Evolutionary conservation across 2,329 filamentous ascomycete genomes (phyloP), one percentile per base, ranked within the genome.

Genomic region (Hortaea werneckii): DNA sequence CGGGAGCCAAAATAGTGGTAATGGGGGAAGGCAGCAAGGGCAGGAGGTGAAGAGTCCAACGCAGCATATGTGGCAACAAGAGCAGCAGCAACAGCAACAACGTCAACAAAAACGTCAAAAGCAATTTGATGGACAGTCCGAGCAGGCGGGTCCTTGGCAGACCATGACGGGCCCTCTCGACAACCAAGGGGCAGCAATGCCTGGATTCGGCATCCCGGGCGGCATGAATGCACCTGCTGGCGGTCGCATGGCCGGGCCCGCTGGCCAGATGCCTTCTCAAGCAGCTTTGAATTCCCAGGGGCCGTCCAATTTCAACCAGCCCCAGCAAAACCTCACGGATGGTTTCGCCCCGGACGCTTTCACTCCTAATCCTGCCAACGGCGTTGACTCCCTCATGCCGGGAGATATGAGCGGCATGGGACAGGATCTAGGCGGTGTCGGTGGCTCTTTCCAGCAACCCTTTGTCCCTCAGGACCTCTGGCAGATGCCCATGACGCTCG

Each of bases 401-500:
- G 32, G 32, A 2, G 32, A 35, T 9, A 35, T 35, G 32, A n/a
- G 32, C n/a, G 8, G 8, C 9, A 35, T 9, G 9, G 32, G 32
- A 9, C 9, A 35, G 8, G n/a, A 9, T 9, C 20, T 20, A 20
- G 20, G 20, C 20, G 13, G 34, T 5, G 4, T 41, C 45, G 40
- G 28, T 11, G 44, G 50, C 29, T 62, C 72, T 12, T 88, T 89
- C 60, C 83, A 89, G 58, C 85, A 94, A 55, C 89, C 89, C 0
- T 83, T 95, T 58, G 79, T 96, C 20, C 90, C 92, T 4, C 87
- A 90, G 57, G 92, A 96, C 66, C 67, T 96, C 27, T 98, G 92
- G 80, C 85, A 90, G 64, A 82, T 96, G 78, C 89, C 90, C 1
- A 94, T 95, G 82, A 94, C 87, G 2, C 75, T 96, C 20, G 90